Percentiles rank a stretch among this genome's conserved stretches.
phyloP scores from a whole-genome alignment of 169 alveolate species.

The Cytauxzoon felis region DNA sequence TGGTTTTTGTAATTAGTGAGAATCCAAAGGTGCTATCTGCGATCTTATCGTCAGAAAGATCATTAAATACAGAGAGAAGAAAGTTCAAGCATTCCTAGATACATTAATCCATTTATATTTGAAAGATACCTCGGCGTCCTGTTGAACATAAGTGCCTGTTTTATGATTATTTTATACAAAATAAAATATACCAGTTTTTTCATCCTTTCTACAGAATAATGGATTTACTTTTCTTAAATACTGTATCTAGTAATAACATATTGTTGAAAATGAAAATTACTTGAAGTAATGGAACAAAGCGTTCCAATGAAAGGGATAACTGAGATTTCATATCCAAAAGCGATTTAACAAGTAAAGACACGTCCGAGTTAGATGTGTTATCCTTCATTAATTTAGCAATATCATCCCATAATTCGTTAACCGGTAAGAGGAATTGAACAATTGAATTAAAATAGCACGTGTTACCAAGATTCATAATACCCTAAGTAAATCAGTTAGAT shows the following conservation, averaged over 20 bases:
- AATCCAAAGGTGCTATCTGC: constrained; percentile 42
- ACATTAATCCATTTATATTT: background rate
- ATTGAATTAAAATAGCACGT: constrained; percentile 93
- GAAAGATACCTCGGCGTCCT: constrained; percentile 80
- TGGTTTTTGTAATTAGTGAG: constrained; percentile 4
- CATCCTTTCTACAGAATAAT: constrained; percentile 47
- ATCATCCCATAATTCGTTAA: constrained; percentile 69
- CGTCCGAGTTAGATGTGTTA: constrained; percentile 1
- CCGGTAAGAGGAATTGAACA: constrained; percentile 78
- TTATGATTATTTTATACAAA: background rate
- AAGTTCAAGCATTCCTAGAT: constrained; percentile 69
- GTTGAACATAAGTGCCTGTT: constrained; percentile 77
- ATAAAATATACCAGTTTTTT: constrained; percentile 36
- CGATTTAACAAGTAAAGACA: constrained; percentile 47
- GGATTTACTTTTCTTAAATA: constrained; percentile 43
- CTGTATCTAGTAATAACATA: constrained; percentile 6
- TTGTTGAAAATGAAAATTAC: background rate
- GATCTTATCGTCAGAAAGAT: constrained; percentile 18
- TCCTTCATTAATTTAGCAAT: constrained; percentile 43
- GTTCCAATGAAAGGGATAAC: constrained; percentile 52
- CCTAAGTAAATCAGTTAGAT: constrained; percentile 70
- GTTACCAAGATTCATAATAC: constrained; percentile 91
- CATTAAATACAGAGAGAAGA: constrained; percentile 20
- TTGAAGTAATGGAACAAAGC: constrained; percentile 51
- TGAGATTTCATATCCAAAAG: constrained; percentile 62